Evolutionary conservation across 1,284 basidiomycete species (phyloP), one percentile per base, ranked within the genome.

Genomic region (Omphalotus olearius): DNA sequence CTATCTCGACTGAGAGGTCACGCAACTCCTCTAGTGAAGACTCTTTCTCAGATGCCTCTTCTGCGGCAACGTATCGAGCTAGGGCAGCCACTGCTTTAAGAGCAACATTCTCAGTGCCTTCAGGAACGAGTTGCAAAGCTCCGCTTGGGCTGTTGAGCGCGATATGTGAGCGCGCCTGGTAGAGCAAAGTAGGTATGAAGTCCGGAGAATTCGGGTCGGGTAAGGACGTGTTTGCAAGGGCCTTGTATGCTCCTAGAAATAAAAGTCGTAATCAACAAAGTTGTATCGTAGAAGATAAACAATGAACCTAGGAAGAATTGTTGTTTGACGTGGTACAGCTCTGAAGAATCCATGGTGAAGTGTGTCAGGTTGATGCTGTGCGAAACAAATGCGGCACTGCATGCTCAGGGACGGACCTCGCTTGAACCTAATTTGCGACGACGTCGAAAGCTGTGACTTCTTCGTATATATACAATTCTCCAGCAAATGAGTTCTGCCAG

Each of bases 1-100:
- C 92, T 44, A 88, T 80, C 66, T 96, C 93, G 4, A 95, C 80
- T 40, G 86, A 82, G 17, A 95, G 67, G 68, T 97, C 93, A 18
- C 93, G 80, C 30, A 95, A 73, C 63, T 88, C 82, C 62, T 93
- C 92, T 2, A 96, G 74, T 11, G 82, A 76, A 5, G 80, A 69
- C 42, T 88, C 84, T 35, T 72, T 73, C 63, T 73, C 75, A 10
- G 74, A 64, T 18, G 68, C 67, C 14, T 72, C 75, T 61, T 73
- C 40, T 54, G 73, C 65, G 67, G 70, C 70, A 54, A 88, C 69
- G 64, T 85, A 91, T 17, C 74, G 75, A 10, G 91, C 86, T 48
- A 97, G 75, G 1, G 87, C 79, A 11, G 75, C 69, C 20, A 88
- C 79, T 10, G 92, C 89, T 60, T 85, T 87, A 40, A 89, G 65